Evolutionary conservation across 2,329 filamentous ascomycete genomes (phyloP).

Genomic region (Aspergillus niger): DNA sequence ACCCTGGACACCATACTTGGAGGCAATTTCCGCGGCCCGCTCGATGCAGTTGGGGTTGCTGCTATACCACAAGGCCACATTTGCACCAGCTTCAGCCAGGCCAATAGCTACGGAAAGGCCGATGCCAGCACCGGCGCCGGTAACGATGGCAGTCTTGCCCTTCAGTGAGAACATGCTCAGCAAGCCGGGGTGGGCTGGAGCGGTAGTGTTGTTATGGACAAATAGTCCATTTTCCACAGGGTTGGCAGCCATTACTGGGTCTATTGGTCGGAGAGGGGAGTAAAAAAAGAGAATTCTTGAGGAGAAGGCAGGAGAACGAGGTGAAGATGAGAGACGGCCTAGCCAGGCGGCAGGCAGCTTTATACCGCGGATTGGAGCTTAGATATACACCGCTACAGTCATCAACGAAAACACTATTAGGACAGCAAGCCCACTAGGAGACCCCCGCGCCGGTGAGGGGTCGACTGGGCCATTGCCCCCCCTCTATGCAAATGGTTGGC

Average conservation of each 20-base stretch:
- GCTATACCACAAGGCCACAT: conserved; percentile 73
- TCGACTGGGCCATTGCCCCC: not conserved
- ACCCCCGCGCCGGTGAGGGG: not conserved
- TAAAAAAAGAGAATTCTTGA: not conserved
- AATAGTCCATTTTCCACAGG: conserved; percentile 53
- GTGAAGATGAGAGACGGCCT: not conserved
- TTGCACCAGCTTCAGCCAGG: conserved; percentile 69
- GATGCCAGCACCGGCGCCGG: conserved; percentile 70
- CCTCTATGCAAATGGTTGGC: not conserved
- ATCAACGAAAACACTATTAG: not conserved
- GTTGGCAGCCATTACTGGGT: conserved; percentile 35
- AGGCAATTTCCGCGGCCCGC: conserved; percentile 64
- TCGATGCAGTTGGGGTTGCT: conserved; percentile 66
- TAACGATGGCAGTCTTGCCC: conserved; percentile 69
- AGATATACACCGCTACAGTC: not conserved
- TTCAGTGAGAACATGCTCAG: conserved; percentile 69
- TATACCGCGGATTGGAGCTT: not conserved
- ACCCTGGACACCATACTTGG: conserved; percentile 66
- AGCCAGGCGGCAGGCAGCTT: not conserved
- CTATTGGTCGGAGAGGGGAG: not conserved
- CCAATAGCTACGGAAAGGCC: conserved; percentile 66
- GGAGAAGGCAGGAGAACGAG: not conserved
- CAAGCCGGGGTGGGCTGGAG: conserved; percentile 52
- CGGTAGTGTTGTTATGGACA: conserved; percentile 58
- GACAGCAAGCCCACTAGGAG: not conserved